Evolutionary conservation across 2,329 filamentous ascomycete species (phyloP), one percentile per base, ranked within the genome.

Genomic region (Diaporthe batatas): DNA sequence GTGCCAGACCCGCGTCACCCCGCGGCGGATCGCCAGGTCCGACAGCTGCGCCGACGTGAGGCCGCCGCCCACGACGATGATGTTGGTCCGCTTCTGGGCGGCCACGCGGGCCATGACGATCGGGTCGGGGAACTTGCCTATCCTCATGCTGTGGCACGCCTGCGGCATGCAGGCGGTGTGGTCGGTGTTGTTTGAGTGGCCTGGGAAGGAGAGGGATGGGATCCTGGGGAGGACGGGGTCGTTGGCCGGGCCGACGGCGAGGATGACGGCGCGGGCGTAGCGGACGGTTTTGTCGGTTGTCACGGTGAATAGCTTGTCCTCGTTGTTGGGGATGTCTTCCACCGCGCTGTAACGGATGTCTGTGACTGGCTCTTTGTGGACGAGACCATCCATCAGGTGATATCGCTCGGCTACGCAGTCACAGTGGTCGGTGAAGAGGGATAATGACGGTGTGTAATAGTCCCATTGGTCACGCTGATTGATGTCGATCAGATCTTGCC

Each of bases 1-100:
- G 68, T 93, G 88, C 85, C 88, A 93, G 0, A 95, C 91, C 75
- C 90, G 92, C 0, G 84, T 86, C 0, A 94, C 90, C 0, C 92
- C 92, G 32, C 86, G 85, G 11, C 88, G 86, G 72, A 95, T 82
- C 0, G 90, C 90, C 59, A 92, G 85, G 77, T 94, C 92, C 0
- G 90, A 86, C 23, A 95, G 84, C 79, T 96, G 94, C 0, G 93
- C 92, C 29, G 92, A 93, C 0, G 93, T 95, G 5, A 96, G 82
- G 0, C 94, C 94, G 1, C 93, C 94, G 2, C 93, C 93, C 6
- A 96, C 86, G 11, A 96, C 87, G 10, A 95, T 84, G 10, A 95
- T 80, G 74, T 91, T 91, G 0, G 91, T 93, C n/a, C 81, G 78
- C 6, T 34, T 65, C 8, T 82, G 82, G 1, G 82, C 80, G 7